These are phyloP conservation scores for Diplocarpon rosae DNA, from an alignment of 2,329 filamentous ascomycete species.

Conservation along the genomic window DNA sequence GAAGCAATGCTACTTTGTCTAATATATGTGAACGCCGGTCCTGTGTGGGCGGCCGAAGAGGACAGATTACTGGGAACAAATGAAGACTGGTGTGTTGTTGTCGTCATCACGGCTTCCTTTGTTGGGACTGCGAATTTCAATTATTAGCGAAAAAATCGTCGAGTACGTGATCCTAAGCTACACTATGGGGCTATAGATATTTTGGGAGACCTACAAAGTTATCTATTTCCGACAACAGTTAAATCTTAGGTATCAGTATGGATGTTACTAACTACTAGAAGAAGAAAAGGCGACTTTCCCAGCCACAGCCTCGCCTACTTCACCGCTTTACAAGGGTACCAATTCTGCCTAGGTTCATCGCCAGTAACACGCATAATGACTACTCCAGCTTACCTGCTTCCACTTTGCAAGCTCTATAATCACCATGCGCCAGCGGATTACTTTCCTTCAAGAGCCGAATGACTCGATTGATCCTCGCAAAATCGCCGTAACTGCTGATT, in stretches of 20 bases:
- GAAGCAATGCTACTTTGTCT: too few relatives aligned
- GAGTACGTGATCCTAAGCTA: too few relatives aligned
- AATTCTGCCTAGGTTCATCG: slow-evolving; percentile 7
- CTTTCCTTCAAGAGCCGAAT: slow-evolving; percentile 61
- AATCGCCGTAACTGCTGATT: slow-evolving; percentile 44
- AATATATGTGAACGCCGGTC: neutral
- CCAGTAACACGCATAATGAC: neutral
- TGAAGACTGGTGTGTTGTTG: neutral
- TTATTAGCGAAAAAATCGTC: too few relatives aligned
- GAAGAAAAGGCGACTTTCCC: neutral
- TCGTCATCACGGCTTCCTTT: too few relatives aligned
- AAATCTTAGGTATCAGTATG: neutral
- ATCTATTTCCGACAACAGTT: too few relatives aligned
- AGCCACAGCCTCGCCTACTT: slow-evolving; percentile 3
- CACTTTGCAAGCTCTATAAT: neutral
- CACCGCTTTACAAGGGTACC: slow-evolving; percentile 8
- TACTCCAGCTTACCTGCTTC: too few relatives aligned
- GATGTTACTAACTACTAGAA: neutral
- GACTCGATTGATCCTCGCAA: slow-evolving; percentile 52
- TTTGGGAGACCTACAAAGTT: too few relatives aligned
- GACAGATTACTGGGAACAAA: slow-evolving; percentile 13
- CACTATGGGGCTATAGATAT: too few relatives aligned
- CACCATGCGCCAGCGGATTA: slow-evolving; percentile 67
- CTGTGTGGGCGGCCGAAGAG: slow-evolving; percentile 4
- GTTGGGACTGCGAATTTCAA: too few relatives aligned